Conservation (phyloP, 1,139 yeast genomes). For the Sugiyamaella sp. region DNA sequence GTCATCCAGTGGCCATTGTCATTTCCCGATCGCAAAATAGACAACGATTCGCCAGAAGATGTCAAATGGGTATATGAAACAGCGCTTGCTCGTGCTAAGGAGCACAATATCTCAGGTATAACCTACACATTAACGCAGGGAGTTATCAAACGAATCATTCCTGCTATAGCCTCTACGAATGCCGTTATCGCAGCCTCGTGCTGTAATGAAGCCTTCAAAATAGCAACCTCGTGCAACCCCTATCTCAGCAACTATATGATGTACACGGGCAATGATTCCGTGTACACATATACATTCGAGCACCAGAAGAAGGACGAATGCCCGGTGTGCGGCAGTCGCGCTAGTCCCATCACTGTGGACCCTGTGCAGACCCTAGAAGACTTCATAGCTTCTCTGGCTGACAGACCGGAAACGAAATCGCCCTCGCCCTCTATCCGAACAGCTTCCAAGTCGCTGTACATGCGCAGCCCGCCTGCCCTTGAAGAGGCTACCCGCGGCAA, state of each 20-base stretch:
- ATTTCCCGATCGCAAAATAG: slow-evolving; percentile 54
- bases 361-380: slow-evolving; percentile 51
- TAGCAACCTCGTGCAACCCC: slow-evolving; percentile 70
- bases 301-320: slow-evolving; percentile 65
- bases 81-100: slow-evolving; percentile 61
- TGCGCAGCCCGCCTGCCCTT: slow-evolving; percentile 55
- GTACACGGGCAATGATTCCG: slow-evolving; percentile 79
- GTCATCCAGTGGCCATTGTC: slow-evolving; percentile 71
- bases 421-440: slow-evolving; percentile 57
- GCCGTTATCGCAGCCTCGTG: slow-evolving; percentile 92
- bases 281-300: slow-evolving; percentile 71
- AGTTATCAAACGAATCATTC: slow-evolving; percentile 88
- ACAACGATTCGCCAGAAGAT: slow-evolving; percentile 71
- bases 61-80: slow-evolving; percentile 64
- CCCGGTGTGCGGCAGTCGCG: slow-evolving; percentile 67
- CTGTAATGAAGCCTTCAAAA: slow-evolving; percentile 83
- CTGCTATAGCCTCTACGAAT: slow-evolving; percentile 93
- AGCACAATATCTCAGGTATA: slow-evolving; percentile 70
- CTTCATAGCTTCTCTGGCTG: slow-evolving; percentile 49
- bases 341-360: slow-evolving; percentile 38
- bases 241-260: slow-evolving; percentile 79
- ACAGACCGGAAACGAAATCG: slow-evolving; percentile 46
- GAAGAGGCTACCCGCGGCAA: slow-evolving; percentile 56
- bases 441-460: slow-evolving; percentile 49
- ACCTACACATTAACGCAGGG: slow-evolving; percentile 76